Evolutionary conservation across 1,284 basidiomycete genomes (phyloP), one percentile per base, ranked within the genome.

Genomic region (Pseudozyma sp.): DNA sequence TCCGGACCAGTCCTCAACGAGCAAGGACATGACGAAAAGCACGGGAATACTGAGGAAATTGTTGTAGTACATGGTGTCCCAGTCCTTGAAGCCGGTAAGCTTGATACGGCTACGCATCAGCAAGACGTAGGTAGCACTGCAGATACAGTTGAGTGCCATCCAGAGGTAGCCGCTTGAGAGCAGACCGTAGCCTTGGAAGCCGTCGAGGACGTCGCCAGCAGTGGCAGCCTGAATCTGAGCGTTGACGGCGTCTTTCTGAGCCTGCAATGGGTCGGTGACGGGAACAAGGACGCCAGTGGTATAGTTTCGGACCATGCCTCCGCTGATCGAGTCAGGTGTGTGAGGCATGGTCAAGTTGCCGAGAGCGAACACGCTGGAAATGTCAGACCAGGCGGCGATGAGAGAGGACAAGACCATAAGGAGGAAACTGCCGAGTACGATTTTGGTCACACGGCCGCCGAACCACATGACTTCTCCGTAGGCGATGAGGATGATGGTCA

Each of bases 11-110:
- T 97, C 91, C 86, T 99, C 97, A 43, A 92, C 87, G 57, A 95
- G 78, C 72, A 99, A 83, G 14, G 95, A 97, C 83, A 92, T 93
- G 65, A 95, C 78, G 43, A 90, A 88, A 45, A 99, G 88, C 40
- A 98, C 90, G 45, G 97, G 95, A 78, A 99, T 94, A 39, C 94
- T 97, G 52, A 99, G 88, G 55, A 98, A 86, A 86, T 99, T 99
- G 88, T 97, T 98, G 88, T 98, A 99, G 87, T 95, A 97, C 96
- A 99, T 98, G 31, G 95, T 93, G 85, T 99, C 97, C 95, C 95
- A 97, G 85, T 99, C 96, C 70, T 95, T 96, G 88, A 99, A 99
- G 43, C 94, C 94, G n/a, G 94, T 98, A 45, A 89, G 86, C 88
- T 99, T 99, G 88, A 99, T 99, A 65, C 92, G 90, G 86, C 97